These are phyloP conservation scores for Calocybe indica DNA, from an alignment of 768 basidiomycete genomes.

Conservation along the genomic window DNA sequence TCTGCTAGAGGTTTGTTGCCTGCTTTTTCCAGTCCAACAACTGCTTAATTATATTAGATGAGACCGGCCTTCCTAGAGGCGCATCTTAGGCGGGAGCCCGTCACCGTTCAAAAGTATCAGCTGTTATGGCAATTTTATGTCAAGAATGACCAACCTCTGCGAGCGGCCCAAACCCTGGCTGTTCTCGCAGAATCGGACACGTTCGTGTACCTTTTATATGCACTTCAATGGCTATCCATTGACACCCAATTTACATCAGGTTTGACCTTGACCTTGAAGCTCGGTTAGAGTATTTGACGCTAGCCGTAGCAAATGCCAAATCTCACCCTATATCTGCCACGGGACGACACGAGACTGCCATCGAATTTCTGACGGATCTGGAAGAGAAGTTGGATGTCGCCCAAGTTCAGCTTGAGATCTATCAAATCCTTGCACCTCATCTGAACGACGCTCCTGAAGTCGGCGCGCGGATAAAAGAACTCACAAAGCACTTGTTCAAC, in stretches of 20 bases:
- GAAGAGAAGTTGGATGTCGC: constrained; percentile 98
- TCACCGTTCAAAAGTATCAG: constrained; percentile 77
- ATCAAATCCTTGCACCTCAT: constrained; percentile 57
- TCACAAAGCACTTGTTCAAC: constrained; percentile 59
- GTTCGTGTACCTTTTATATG: constrained; percentile 36
- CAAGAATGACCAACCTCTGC: constrained; percentile 79
- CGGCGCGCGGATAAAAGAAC: constrained; percentile 53
- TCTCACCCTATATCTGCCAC: constrained; percentile 80
- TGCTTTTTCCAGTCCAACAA: constrained; percentile 3
- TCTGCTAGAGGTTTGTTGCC: constrained; percentile 62
- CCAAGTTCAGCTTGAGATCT: constrained; percentile 93
- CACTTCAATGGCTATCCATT: not conserved
- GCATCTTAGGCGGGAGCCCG: constrained; percentile 78
- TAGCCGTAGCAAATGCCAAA: constrained; percentile 94
- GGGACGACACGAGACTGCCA: constrained; percentile 82
- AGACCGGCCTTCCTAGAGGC: constrained; percentile 84
- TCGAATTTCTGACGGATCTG: constrained; percentile 88
- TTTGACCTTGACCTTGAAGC: constrained; percentile 64
- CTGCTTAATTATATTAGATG: constrained; percentile 43
- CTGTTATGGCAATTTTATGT: constrained; percentile 97
- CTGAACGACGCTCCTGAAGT: constrained; percentile 55
- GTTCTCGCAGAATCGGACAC: constrained; percentile 79
- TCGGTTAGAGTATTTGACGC: constrained; percentile 86
- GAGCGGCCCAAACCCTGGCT: constrained; percentile 83
- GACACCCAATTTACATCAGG: constrained; percentile 24